Conservation (phyloP, 371 early-diverging fungal genomes). For the Chytridiales sp. region DNA sequence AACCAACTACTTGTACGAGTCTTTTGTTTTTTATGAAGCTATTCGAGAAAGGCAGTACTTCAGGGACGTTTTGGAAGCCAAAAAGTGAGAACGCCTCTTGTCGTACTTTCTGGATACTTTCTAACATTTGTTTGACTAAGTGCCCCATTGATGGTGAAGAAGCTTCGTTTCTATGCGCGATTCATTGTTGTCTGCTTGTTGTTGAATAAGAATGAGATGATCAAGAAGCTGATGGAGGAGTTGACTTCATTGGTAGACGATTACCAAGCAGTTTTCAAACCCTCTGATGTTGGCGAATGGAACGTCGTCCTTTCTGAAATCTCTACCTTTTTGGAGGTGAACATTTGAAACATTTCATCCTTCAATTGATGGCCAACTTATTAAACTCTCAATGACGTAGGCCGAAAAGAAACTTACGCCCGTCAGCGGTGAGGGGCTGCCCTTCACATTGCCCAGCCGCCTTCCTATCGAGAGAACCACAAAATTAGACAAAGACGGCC, state of each 20-base stretch:
- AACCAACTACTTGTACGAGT: slow-evolving; percentile 90
- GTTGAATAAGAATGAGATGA: slow-evolving; percentile 75
- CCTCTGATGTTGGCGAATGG: slow-evolving; percentile 91
- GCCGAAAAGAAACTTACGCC: slow-evolving; percentile 86
- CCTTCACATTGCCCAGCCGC: slow-evolving; percentile 64
- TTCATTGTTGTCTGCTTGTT: slow-evolving; percentile 94
- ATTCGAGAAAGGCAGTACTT: slow-evolving; percentile 93
- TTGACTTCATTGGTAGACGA: slow-evolving; percentile 80
- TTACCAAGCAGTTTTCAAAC: slow-evolving; percentile 80
- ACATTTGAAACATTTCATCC: neutral
- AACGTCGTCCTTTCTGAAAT: slow-evolving; percentile 88
- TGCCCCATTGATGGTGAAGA: slow-evolving; percentile 89
- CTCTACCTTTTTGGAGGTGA: slow-evolving; percentile 78
- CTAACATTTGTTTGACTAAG: slow-evolving; percentile 38
- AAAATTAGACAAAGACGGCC: slow-evolving; percentile 51
- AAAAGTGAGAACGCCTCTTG: slow-evolving; percentile 42
- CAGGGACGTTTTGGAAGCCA: slow-evolving; percentile 84
- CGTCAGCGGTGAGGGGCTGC: slow-evolving; percentile 54
- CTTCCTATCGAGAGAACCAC: slow-evolving; percentile 54
- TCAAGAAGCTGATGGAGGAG: slow-evolving; percentile 76
- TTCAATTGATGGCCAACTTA: neutral
- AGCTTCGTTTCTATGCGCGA: slow-evolving; percentile 93
- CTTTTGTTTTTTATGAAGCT: slow-evolving; percentile 93
- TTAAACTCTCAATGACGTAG: slow-evolving; percentile 24
- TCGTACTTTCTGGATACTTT: slow-evolving; percentile 3